Percentiles rank a stretch among this genome's conserved stretches.
phyloP scores from a whole-genome alignment of 345 rosid species.

The Eucalyptus marginata region DNA sequence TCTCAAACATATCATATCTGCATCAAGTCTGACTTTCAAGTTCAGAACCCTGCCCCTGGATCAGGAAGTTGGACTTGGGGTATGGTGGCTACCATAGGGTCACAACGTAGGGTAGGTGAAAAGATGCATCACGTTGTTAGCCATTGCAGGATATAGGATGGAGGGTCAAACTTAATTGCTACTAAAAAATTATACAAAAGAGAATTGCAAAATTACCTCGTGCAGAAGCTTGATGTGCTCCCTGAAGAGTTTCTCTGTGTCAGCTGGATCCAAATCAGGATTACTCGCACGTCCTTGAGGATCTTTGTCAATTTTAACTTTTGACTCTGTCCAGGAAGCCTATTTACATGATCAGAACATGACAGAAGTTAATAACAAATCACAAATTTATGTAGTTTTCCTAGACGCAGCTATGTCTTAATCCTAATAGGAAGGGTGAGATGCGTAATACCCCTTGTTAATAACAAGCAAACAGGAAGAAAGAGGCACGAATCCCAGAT shows the following conservation, averaged over 20 bases:
- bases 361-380: not conserved
- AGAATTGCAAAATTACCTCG: slow-evolving; percentile 41
- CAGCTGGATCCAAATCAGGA: slow-evolving; percentile 69
- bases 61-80: not conserved
- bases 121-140: not conserved
- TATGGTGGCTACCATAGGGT: not conserved
- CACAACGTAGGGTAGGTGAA: not conserved
- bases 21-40: not conserved
- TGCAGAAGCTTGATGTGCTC: slow-evolving; percentile 70
- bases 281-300: slow-evolving; percentile 86
- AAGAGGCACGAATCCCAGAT: not conserved
- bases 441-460: not conserved
- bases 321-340: slow-evolving; percentile 98
- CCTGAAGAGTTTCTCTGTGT: slow-evolving; percentile 84
- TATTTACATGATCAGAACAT: slow-evolving; percentile 1
- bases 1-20: not conserved
- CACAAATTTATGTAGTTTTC: not conserved
- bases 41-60: not conserved
- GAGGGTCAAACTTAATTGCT: not conserved
- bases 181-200: not conserved
- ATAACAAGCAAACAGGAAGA: not conserved
- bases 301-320: slow-evolving; percentile 83
- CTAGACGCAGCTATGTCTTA: not conserved
- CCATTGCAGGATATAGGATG: not conserved
- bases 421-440: not conserved